Evolutionary conservation across 73 alveolate genomes (phyloP).

Genomic region (Symbiodinium natans): DNA sequence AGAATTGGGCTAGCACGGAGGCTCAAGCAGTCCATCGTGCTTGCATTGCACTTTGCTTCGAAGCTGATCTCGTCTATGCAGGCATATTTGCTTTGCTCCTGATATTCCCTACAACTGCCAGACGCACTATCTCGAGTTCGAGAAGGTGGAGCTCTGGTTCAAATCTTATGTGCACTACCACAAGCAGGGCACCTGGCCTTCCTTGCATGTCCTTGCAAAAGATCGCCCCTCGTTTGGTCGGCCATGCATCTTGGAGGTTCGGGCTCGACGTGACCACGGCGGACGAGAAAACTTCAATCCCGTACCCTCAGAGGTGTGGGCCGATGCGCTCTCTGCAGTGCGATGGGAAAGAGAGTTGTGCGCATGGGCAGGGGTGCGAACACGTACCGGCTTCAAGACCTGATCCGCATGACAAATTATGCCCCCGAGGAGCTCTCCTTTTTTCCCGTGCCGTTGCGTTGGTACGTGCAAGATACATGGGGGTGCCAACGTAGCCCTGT

Average conservation of each 20-base stretch:
- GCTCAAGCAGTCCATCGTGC: neutral
- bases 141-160: constrained; percentile 88
- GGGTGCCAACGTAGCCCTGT: no score
- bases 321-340: neutral
- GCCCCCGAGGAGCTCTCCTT: constrained; percentile 49
- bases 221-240: neutral
- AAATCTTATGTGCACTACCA: constrained; percentile 76
- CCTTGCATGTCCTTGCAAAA: neutral
- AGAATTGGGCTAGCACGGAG: constrained; percentile 85
- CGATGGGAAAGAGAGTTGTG: neutral
- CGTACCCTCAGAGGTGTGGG: constrained; percentile 49
- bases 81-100: neutral
- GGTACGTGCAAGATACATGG: no score
- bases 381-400: constrained; percentile 75
- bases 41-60: neutral
- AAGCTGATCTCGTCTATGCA: neutral
- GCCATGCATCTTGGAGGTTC: constrained; percentile 3
- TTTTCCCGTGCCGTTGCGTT: no score
- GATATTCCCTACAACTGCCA: neutral
- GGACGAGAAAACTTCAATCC: constrained; percentile 68
- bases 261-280: constrained; percentile 84
- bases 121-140: constrained; percentile 88
- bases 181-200: constrained; percentile 1
- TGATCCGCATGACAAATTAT: constrained; percentile 78
- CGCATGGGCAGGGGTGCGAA: constrained; percentile 57